Percentiles rank a stretch among this genome's conserved stretches.
phyloP scores from a whole-genome alignment of 1,284 basidiomycete species.

The Ganoderma resinaceum region DNA sequence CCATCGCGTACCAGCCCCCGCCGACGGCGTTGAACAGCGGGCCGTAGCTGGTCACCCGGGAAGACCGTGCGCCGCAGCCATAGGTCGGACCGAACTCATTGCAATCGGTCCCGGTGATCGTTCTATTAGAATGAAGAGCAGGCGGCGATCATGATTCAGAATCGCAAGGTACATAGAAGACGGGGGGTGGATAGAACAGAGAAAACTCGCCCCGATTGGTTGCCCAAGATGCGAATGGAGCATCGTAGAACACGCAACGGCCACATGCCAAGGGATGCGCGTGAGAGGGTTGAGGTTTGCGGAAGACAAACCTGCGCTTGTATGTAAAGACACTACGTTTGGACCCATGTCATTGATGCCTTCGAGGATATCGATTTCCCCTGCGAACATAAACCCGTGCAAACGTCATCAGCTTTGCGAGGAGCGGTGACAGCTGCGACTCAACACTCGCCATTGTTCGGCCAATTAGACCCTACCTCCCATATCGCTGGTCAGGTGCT shows the following conservation, averaged over 20 bases:
- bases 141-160: too few relatives aligned
- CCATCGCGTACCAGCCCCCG: conserved; percentile 64
- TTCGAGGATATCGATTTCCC: conserved; percentile 76
- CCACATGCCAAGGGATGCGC: background rate
- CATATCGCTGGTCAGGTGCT: background rate
- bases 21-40: conserved; percentile 61
- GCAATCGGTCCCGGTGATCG: conserved; percentile 49
- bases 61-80: conserved; percentile 62
- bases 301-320: conserved; percentile 47
- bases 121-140: conserved; percentile 37
- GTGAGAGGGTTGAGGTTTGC: background rate
- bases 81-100: conserved; percentile 58
- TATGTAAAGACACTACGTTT: conserved; percentile 72
- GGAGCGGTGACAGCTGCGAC: background rate
- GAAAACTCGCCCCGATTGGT: conserved; percentile 41
- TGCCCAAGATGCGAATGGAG: conserved; percentile 58
- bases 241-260: conserved; percentile 50
- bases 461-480: background rate
- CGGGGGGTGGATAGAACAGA: background rate
- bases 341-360: conserved; percentile 65
- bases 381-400: conserved; percentile 38
- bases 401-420: background rate
- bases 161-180: too few relatives aligned
- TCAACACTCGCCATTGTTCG: background rate
- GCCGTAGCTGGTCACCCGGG: conserved; percentile 53